A percentile compares a stretch with the other conserved stretches of the same genome.
These are phyloP conservation scores for Lasiosphaeris hirsuta DNA, from an alignment of 495 filamentous ascomycete genomes.

Conservation along the genomic window DNA sequence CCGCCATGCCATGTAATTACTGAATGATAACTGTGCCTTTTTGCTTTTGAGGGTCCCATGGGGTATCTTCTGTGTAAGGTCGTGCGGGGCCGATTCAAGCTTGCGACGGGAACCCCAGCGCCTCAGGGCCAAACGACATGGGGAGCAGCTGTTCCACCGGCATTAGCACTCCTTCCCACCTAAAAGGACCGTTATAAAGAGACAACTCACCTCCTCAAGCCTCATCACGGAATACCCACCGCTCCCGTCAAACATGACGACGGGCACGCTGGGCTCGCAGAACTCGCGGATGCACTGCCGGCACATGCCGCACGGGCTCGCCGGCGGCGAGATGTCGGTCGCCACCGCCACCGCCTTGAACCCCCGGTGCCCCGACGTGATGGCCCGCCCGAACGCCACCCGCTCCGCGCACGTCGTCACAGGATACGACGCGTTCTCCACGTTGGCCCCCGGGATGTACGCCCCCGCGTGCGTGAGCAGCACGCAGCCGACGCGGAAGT, in stretches of 20 bases:
- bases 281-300: constrained; percentile 75
- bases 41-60: background rate
- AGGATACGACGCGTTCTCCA: constrained; percentile 92
- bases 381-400: constrained; percentile 76
- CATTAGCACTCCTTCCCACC: no score
- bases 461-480: constrained; percentile 63
- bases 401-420: constrained; percentile 94
- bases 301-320: constrained; percentile 72
- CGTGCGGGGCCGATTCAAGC: background rate
- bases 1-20: no score
- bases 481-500: constrained; percentile 85
- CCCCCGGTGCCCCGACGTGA: constrained; percentile 60
- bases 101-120: constrained; percentile 30
- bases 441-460: constrained; percentile 74
- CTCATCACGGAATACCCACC: constrained; percentile 66
- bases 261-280: constrained; percentile 59
- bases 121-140: constrained; percentile 67
- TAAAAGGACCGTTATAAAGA: no score
- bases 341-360: constrained; percentile 86
- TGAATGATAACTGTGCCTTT: no score
- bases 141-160: constrained; percentile 56
- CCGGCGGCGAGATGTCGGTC: constrained; percentile 72
- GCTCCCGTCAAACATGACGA: constrained; percentile 89
- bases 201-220: constrained; percentile 62
- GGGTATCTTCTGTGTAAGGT: background rate